Evolutionary conservation across 192 early-diverging fungal species (phyloP).

Genomic region (Chytriomyces sp.): DNA sequence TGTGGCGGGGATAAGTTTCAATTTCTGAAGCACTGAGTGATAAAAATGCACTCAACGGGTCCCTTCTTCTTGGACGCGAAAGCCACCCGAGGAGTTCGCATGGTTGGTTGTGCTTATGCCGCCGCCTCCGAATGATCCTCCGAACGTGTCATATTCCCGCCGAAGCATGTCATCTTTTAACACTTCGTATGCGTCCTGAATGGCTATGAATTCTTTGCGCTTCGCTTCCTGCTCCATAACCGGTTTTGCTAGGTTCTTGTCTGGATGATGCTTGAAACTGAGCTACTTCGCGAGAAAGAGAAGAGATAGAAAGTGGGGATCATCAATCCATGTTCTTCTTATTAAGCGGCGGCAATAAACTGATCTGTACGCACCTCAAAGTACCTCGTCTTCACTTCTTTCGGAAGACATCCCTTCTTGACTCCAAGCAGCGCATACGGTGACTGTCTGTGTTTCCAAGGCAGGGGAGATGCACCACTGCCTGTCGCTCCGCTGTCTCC

Average conservation of each 20-base stretch:
- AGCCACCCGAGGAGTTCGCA: too few species aligned
- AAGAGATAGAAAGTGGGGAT: neutral
- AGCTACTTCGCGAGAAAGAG: neutral
- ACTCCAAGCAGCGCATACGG: conserved; percentile 16
- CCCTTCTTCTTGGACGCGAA: neutral
- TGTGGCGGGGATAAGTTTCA: too few species aligned
- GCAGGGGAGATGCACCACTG: conserved; percentile 5
- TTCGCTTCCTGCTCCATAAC: neutral
- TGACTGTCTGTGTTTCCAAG: conserved; percentile 8
- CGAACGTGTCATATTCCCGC: conserved; percentile 10
- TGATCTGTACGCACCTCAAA: conserved; percentile 10
- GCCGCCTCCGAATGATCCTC: neutral
- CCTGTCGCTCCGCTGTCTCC: too few species aligned
- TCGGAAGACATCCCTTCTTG: neutral
- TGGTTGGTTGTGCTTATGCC: neutral
- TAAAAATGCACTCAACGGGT: neutral
- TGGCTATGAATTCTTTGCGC: neutral
- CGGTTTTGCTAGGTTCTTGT: neutral
- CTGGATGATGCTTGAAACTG: conserved; percentile 11
- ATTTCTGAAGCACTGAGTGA: too few species aligned
- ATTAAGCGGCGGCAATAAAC: neutral
- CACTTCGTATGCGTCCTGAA: conserved; percentile 19
- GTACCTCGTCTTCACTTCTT: conserved; percentile 11
- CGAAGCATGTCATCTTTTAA: conserved; percentile 1
- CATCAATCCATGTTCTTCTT: neutral